Percentiles rank a stretch among this genome's conserved stretches.
These are phyloP conservation scores for Penicillium sp. DNA, from an alignment of 2,329 filamentous ascomycete genomes.

Conservation along the genomic window DNA sequence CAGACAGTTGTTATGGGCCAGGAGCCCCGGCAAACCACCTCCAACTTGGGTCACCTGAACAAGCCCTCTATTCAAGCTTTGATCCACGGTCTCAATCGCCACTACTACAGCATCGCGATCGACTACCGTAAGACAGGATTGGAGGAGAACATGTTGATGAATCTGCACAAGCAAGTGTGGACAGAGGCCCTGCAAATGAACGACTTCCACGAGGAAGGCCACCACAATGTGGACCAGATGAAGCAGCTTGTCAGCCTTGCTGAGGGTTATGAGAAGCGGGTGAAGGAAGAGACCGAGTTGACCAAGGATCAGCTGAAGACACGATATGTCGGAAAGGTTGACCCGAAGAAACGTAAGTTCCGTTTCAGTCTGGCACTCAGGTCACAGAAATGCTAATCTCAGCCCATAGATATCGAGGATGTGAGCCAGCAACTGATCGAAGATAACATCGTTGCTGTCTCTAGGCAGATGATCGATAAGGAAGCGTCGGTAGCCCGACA, in stretches of 20 bases:
- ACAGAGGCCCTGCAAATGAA: conserved; percentile 97
- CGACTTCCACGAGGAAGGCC: conserved; percentile 82
- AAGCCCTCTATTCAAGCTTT: conserved; percentile 99
- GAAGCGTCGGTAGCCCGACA: conserved; percentile 86
- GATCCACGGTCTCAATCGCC: conserved; percentile 94
- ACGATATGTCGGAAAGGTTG: conserved; percentile 96
- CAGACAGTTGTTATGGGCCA: conserved; percentile 98
- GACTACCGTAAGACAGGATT: conserved; percentile 97
- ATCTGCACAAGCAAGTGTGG: conserved; percentile 99
- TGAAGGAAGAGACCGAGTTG: conserved; percentile 97
- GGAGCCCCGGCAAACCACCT: conserved; percentile 95
- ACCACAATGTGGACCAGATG: conserved; percentile 83
- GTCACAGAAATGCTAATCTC: conserved; percentile 20
- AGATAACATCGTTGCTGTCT: conserved; percentile 99
- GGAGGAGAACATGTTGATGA: conserved; percentile 99
- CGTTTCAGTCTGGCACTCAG: neutral
- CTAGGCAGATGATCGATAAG: conserved; percentile 98
- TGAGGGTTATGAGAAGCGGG: conserved; percentile 96
- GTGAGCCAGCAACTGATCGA: conserved; percentile 96
- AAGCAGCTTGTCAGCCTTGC: conserved; percentile 84
- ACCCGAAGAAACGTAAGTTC: conserved; percentile 87
- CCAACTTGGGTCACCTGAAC: conserved; percentile 95
- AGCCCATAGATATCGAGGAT: conserved; percentile 74
- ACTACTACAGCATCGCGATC: conserved; percentile 99
- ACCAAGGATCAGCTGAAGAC: conserved; percentile 98